Evolutionary conservation across 179 eudicot genomes (phyloP), one percentile per base, ranked within the genome.

Genomic region (Beta corolliflora): DNA sequence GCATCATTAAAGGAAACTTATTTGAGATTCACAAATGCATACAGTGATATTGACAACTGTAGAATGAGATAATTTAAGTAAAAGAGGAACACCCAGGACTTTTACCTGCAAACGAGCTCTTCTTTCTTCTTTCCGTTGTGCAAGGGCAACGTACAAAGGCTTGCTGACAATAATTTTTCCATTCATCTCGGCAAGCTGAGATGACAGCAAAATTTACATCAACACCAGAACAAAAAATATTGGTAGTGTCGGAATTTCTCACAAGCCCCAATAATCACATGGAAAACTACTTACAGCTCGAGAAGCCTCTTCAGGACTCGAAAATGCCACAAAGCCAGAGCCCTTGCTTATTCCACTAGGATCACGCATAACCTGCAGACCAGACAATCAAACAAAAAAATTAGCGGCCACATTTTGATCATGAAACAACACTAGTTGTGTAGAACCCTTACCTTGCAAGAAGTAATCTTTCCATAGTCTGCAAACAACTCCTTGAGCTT

Each of bases 271-370:
- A 52, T 9, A 15, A 19, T 45, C 25, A 29, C 10, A 44, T 61
- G 60, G 56, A 60, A 23, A 23, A 8, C 46, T 29, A 88, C 92
- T 86, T 82, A 92, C 96, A 84, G 97, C 97, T 61, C 90, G 80
- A 59, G 92, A 83, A 77, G 94, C 93, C 82, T 92, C 97, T 77
- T 92, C 97, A 3, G 91, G 80, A 44, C 90, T 85, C 29, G 96
- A 86, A 71, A 92, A 91, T 21, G 96, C 96, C 74, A 92, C 96
- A 84, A 92, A 92, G 15, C 94, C 94, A 23, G 94, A 91, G 8
- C 97, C 97, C 83, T 87, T 87, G 88, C 97, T 92, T 8, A 89
- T 74, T 60, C 97, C 97, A 84, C 85, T 91, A n/a, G 93, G 97
- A 79, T 92, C 94, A 44, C 89, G 91, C 94, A 92, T 91, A 19